Percentiles rank a stretch among this genome's conserved stretches.
Conservation (phyloP, 257 asterid genomes). For the Coffea eugenioides region DNA sequence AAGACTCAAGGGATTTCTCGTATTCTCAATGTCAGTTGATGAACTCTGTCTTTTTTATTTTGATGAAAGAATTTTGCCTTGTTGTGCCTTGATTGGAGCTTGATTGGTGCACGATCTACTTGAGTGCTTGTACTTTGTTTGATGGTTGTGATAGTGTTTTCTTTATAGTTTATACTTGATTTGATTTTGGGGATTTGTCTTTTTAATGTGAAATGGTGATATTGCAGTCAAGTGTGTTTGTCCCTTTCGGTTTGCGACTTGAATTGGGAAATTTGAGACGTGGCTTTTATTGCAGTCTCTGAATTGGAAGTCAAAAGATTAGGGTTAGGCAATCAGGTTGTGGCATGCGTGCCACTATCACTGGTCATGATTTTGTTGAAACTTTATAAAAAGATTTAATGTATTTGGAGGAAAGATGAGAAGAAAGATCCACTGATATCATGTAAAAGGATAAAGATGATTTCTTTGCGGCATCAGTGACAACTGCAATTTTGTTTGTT, state of each 20-base stretch:
- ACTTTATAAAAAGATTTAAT: background rate
- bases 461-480: background rate
- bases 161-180: background rate
- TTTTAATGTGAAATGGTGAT: background rate
- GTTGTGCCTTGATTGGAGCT: no score
- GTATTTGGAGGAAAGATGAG: background rate
- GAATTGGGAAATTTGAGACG: background rate
- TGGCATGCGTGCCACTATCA: background rate
- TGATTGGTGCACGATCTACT: no score
- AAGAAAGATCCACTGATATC: background rate
- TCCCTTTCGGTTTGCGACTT: background rate
- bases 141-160: background rate
- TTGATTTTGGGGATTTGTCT: background rate
- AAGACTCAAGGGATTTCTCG: constrained; percentile 92
- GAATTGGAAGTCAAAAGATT: background rate
- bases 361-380: background rate
- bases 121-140: background rate
- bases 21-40: constrained; percentile 65
- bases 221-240: background rate
- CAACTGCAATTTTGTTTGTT: background rate
- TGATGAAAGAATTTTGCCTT: background rate
- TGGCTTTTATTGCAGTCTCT: background rate
- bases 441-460: background rate
- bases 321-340: no score
- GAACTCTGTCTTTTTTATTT: background rate